A percentile compares a stretch with the other conserved stretches of the same genome.
Conservation (phyloP, 805 yeast genomes). For the Candida wancherniae region DNA sequence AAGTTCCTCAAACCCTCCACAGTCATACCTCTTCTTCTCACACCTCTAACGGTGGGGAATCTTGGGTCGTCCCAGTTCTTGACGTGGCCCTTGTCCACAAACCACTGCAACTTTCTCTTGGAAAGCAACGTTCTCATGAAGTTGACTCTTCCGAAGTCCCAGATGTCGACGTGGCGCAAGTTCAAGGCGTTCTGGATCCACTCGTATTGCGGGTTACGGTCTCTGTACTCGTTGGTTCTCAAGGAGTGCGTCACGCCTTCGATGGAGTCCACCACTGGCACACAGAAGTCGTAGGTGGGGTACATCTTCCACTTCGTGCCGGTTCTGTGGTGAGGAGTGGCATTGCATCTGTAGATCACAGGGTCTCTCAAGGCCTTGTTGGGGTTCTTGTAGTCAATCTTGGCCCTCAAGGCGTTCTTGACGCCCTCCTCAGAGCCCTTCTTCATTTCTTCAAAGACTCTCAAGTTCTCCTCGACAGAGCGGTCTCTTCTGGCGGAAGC, state of each 20-base stretch:
- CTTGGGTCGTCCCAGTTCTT: conserved; percentile 98
- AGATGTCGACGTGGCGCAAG: conserved; percentile 88
- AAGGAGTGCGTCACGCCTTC: conserved; percentile 98
- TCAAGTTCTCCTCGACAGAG: conserved; percentile 85
- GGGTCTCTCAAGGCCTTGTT: conserved; percentile 98
- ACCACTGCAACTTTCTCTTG: conserved; percentile 98
- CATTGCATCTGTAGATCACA: conserved; percentile 93
- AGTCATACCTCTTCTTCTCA: conserved; percentile 99
- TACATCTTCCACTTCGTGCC: conserved; percentile 91
- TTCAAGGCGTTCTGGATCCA: conserved; percentile 85
- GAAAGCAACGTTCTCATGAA: conserved; percentile 92
- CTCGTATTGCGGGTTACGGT: conserved; percentile 95
- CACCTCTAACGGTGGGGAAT: conserved; percentile 99
- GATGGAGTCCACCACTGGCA: conserved; percentile 88
- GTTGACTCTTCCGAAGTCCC: conserved; percentile 98
- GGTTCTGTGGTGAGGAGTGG: conserved; percentile 97
- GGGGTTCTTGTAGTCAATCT: conserved; percentile 83
- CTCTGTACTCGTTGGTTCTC: conserved; percentile 98
- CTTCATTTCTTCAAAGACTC: conserved; percentile 87
- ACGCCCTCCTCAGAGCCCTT: conserved; percentile 90
- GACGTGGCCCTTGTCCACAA: conserved; percentile 87
- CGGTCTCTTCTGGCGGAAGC: conserved; percentile 90
- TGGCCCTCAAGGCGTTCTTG: conserved; percentile 92
- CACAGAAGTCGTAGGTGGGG: conserved; percentile 99
- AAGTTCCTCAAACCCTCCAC: conserved; percentile 96